Evolutionary conservation across 2,329 filamentous ascomycete genomes (phyloP).

Genomic region (Chaetoscypha palmicola): DNA sequence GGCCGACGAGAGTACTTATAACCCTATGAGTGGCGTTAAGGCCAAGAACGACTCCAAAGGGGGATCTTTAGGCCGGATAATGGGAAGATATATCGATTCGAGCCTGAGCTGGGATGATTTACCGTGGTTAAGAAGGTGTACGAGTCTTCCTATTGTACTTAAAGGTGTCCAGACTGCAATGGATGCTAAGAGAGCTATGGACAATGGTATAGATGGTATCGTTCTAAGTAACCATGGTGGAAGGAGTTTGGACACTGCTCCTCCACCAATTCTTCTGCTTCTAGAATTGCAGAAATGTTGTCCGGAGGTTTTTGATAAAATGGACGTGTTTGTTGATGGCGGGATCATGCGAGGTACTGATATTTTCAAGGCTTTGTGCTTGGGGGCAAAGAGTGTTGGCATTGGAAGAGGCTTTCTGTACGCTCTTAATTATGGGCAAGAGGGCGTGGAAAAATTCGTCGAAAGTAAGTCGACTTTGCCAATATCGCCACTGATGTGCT

Average conservation of each 20-base stretch:
- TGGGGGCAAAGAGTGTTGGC: constrained; percentile 58
- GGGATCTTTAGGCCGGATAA: constrained; percentile 46
- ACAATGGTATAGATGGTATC: constrained; percentile 58
- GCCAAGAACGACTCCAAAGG: constrained; percentile 47
- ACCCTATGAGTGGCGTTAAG: constrained; percentile 44
- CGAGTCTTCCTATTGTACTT: constrained; percentile 50
- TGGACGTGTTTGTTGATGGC: constrained; percentile 59
- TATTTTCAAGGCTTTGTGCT: constrained; percentile 58
- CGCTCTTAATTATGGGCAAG: constrained; percentile 53
- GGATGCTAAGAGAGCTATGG: constrained; percentile 54
- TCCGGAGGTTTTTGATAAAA: constrained; percentile 50
- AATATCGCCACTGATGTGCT: background rate
- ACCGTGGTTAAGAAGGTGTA: constrained; percentile 53
- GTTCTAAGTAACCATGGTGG: constrained; percentile 67
- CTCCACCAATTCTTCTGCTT: constrained; percentile 50
- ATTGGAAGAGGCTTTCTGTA: constrained; percentile 56
- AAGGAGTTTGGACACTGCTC: constrained; percentile 43
- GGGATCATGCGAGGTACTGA: constrained; percentile 60
- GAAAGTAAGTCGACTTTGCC: constrained; percentile 38
- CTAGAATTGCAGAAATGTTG: constrained; percentile 56
- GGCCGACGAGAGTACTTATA: constrained; percentile 40
- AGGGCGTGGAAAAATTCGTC: constrained; percentile 47
- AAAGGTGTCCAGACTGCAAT: constrained; percentile 64
- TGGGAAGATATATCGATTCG: constrained; percentile 51
- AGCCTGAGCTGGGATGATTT: constrained; percentile 57